Conservation (phyloP, 2,329 filamentous ascomycete species). For the Colletotrichum echinochloae region DNA sequence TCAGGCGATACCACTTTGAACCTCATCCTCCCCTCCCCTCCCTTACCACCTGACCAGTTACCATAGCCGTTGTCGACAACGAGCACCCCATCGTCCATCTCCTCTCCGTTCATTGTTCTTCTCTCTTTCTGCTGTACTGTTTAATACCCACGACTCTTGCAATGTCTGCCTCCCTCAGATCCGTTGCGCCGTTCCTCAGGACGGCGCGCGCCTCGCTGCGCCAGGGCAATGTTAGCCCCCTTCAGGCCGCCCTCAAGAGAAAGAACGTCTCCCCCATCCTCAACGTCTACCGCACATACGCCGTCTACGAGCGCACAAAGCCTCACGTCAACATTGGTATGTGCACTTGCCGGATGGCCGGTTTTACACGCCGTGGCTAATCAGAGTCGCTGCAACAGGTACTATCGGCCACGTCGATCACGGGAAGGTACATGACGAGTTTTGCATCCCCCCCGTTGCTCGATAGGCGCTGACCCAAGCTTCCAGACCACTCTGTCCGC, state of each 20-base stretch:
- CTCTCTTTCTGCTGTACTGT: conserved; percentile 44
- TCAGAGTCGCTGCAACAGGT: conserved; percentile 60
- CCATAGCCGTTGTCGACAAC: conserved; percentile 38
- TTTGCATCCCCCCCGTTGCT: neutral
- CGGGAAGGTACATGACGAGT: conserved; percentile 79
- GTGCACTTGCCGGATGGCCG: conserved; percentile 43
- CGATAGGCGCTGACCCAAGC: conserved; percentile 40
- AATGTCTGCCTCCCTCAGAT: conserved; percentile 86
- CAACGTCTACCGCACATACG: conserved; percentile 74
- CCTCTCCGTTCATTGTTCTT: conserved; percentile 36
- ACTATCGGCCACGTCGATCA: conserved; percentile 99
- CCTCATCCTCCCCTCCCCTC: conserved; percentile 16
- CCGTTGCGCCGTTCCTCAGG: conserved; percentile 82
- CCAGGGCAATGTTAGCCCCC: conserved; percentile 77
- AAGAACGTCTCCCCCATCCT: conserved; percentile 74
- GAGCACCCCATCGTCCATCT: conserved; percentile 35
- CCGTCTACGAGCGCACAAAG: conserved; percentile 87
- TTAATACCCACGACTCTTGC: conserved; percentile 52
- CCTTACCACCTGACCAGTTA: conserved; percentile 5
- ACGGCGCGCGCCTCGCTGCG: conserved; percentile 81
- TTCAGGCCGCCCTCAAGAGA: conserved; percentile 76
- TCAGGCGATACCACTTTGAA: conserved; percentile 32
- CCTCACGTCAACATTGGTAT: conserved; percentile 98
- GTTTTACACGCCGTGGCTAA: conserved; percentile 33
- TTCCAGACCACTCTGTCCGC: conserved; percentile 93